Percentiles rank a stretch among this genome's conserved stretches.
Evolutionary conservation across 768 basidiomycete genomes (phyloP).

Genomic region (Podaxis pistillaris): DNA sequence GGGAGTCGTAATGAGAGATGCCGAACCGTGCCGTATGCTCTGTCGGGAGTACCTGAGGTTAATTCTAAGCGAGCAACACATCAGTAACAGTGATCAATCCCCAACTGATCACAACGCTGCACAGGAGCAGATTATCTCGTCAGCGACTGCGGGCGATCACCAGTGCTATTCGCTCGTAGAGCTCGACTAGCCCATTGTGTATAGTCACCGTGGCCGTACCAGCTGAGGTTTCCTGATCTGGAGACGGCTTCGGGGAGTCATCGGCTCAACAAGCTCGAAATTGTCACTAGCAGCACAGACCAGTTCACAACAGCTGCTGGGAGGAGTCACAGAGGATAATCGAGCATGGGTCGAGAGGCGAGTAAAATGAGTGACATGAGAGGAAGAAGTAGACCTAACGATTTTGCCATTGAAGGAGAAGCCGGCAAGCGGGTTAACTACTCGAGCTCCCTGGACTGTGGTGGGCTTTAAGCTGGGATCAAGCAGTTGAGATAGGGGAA

Average conservation of each 20-base stretch:
- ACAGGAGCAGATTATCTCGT: no score
- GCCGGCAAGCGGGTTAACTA: background rate
- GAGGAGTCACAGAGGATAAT: background rate
- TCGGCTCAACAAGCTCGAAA: background rate
- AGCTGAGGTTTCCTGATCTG: background rate
- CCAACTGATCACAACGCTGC: no score
- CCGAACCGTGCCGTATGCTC: background rate
- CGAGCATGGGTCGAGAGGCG: background rate
- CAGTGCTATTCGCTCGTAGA: no score
- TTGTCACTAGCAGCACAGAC: background rate
- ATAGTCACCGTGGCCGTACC: background rate
- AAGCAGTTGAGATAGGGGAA: background rate
- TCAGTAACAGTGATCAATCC: no score
- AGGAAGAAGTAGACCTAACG: background rate
- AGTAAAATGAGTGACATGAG: background rate
- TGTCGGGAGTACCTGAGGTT: constrained; percentile 5
- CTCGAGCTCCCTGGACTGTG: constrained; percentile 2
- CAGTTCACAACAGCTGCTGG: background rate
- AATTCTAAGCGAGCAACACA: background rate
- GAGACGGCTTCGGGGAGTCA: background rate
- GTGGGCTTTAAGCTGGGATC: background rate
- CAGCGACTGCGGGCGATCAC: no score
- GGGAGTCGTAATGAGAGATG: background rate
- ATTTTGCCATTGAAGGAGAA: background rate
- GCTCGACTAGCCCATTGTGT: no score